phyloP scores from a whole-genome alignment of 225 moss, liverwort and hornwort species.

The Rhytidiadelphus loreus region DNA sequence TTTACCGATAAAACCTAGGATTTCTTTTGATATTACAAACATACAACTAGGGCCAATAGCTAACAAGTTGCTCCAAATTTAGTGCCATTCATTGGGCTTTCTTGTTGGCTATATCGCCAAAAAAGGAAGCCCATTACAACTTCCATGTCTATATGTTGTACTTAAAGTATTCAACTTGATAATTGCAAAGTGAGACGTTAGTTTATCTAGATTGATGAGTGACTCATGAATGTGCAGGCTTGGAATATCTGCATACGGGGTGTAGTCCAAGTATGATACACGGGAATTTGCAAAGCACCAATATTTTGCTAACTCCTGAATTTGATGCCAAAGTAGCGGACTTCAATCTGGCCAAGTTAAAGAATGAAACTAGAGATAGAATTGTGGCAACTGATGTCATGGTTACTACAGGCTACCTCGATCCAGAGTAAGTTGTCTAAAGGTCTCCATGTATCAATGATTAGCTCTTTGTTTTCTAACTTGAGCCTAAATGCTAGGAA shows the following conservation, averaged over 20 bases:
- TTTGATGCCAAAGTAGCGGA: neutral
- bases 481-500: no score
- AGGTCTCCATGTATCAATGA: neutral
- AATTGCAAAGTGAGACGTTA: neutral
- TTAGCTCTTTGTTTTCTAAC: neutral
- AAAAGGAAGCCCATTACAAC: no score
- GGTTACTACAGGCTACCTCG: accelerated
- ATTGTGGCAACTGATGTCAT: accelerated
- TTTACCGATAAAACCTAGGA: neutral
- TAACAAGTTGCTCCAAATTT: neutral
- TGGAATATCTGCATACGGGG: neutral
- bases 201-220: neutral
- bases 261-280: neutral
- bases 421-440: neutral
- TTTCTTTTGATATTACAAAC: no score
- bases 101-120: neutral
- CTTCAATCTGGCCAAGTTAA: neutral
- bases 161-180: neutral
- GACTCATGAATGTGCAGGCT: neutral
- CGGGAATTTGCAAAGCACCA: neutral
- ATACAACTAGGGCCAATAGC: no score
- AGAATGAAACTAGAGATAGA: no score
- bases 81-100: neutral
- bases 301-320: neutral
- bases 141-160: neutral